Percentiles rank a stretch among this genome's conserved stretches.
phyloP scores from a whole-genome alignment of 306 rosid genomes.

The Calophaca sinica region DNA sequence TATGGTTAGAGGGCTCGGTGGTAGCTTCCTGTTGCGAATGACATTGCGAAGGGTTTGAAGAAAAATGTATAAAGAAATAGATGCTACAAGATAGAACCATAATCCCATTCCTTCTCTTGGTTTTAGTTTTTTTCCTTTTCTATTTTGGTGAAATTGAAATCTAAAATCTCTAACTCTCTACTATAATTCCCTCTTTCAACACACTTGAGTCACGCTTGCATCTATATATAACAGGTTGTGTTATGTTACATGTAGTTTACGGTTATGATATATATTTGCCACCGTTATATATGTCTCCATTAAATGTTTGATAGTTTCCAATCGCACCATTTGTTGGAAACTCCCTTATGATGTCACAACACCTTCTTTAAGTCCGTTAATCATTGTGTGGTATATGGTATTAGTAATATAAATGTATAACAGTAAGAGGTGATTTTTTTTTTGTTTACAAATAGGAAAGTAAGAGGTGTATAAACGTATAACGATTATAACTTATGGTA shows the following conservation, averaged over 20 bases:
- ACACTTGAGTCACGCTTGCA: too few relatives aligned
- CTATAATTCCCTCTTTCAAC: neutral
- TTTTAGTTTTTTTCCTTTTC: neutral
- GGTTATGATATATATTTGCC: neutral
- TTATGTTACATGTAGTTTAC: neutral
- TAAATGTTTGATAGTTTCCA: neutral
- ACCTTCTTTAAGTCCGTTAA: neutral
- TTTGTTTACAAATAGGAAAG: too few relatives aligned
- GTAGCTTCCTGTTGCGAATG: conserved; percentile 41
- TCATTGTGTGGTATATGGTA: neutral
- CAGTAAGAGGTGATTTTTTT: too few relatives aligned
- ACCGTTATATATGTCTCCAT: neutral
- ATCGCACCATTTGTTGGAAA: conserved; percentile 2
- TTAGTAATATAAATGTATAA: neutral
- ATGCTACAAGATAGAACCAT: conserved; percentile 43
- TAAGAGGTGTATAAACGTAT: too few relatives aligned
- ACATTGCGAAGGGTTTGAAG: conserved; percentile 35
- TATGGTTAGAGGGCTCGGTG: conserved; percentile 62
- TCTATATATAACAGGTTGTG: neutral
- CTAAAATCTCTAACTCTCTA: neutral
- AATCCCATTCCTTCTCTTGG: conserved; percentile 27
- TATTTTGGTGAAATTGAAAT: neutral
- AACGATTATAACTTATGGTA: too few relatives aligned
- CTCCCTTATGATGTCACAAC: neutral
- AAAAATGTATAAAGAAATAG: conserved; percentile 12